Conservation (phyloP, 2,329 filamentous ascomycete species). For the Tolypocladium tropicale region DNA sequence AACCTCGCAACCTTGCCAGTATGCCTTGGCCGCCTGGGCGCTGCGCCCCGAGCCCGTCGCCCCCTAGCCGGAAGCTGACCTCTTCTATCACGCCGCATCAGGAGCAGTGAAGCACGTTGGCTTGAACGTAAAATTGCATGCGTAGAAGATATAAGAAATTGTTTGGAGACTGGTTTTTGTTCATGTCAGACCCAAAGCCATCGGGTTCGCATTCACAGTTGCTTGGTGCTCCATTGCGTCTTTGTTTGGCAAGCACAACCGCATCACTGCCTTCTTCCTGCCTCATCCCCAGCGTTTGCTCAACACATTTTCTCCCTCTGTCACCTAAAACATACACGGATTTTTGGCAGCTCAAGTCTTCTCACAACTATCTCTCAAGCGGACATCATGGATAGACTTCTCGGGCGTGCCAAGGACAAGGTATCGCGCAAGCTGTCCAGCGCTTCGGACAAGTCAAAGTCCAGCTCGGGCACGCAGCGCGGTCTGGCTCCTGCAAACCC, state of each 20-base stretch:
- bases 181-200: background rate
- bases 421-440: background rate
- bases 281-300: background rate
- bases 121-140: background rate
- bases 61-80: background rate
- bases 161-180: background rate
- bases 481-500: background rate
- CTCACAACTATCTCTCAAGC: background rate
- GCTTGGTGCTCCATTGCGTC: background rate
- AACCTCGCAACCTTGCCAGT: background rate
- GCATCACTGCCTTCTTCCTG: background rate
- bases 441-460: background rate
- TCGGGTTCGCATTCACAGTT: background rate
- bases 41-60: background rate
- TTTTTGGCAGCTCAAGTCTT: no score
- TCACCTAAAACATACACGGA: background rate
- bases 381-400: background rate
- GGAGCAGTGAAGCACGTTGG: background rate
- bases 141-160: background rate
- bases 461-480: background rate
- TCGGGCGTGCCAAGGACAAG: background rate
- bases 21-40: background rate
- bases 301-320: background rate
- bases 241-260: background rate
- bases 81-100: background rate